Base-by-base conservation (phyloP, 208 protist species). In the Acanthamoeba polyphaga region DNA sequence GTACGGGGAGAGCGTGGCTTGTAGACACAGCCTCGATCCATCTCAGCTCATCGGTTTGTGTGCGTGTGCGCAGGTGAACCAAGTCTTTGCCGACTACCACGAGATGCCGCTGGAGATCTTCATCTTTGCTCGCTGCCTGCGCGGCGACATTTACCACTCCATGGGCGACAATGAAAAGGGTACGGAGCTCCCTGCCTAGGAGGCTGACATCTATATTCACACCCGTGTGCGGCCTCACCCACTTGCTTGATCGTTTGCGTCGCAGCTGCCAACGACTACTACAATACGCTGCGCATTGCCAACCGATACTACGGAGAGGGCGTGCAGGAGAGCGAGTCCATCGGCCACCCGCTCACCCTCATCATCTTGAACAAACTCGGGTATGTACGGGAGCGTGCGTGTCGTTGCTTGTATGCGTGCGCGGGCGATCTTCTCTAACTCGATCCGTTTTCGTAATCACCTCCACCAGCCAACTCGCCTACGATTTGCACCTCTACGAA, bases 291-390 rank as follows among this genome's bases (percentile, higher is more conserved):
- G 51, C 60, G 24, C 29, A 22, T 90, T 10, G 84, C 84, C n/a
- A 70, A 72, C 19, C 51, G 60, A 27, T 66, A 66, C 84, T 90
- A 53, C 60, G 84, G 84, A n/a, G 84, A 90, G 51, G 84, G 84
- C 1, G 27, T 90, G n/a, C 34, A 32, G 51, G 17, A 53, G 60
- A 51, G 24, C 55, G 84, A 90, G 51, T 70, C 51, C 32, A 62
- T 70, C n/a, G 84, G 84, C 15, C 84, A 90, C 43, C 84, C 84
- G 13, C 29, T 90, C 24, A 66, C 15, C 24, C 55, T 90, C 24
- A 90, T 90, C 84, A 68, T 90, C 12, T 24, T 90, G 49, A 29
- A 90, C 60, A 62, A 90, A 38, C 60, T 90, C 60, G 84, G 84
- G 84, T 90, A 29, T n/a, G 29, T 80, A 19, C 72, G 10, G 29